Base-by-base conservation (phyloP, 2,329 filamentous ascomycete genomes). In the Lachnellula arida region DNA sequence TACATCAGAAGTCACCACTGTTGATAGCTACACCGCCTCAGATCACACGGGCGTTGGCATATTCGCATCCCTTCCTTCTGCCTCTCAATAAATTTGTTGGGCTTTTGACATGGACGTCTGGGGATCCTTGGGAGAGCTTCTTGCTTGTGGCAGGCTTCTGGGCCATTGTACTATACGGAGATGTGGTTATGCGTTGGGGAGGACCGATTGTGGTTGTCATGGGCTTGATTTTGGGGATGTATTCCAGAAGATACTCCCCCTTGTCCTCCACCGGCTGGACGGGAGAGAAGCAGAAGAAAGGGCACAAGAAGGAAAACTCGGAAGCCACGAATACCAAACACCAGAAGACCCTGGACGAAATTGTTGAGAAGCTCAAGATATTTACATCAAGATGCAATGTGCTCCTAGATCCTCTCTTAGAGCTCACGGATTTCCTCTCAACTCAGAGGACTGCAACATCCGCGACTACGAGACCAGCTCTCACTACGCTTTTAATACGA, bases 71-170 rank as follows among this genome's bases (percentile, higher is more conserved):
- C 0, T 97, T 97, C 70, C 78, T 99, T 7, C 77, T 96, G 7
- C 91, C 92, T 5, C 77, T 97, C 55, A 97, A 97, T 71, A 89
- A 88, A 68, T 73, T 96, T 15, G 87, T 82, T 2, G 94, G 93
- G 0, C 76, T 99, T 59, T 69, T 99, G 60, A 96, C 89, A 75
- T 99, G 94, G 94, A 96, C 91, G 8, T 92, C 88, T 0, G 88
- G 84, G 40, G 94, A 99, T 70, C 86, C 92, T 0, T 99, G 93
- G 93, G 91, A 97, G 77, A 97, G 92, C 77, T 99, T 97, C 69
- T 77, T 99, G 59, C 72, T 99, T 34, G 80, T 99, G 3, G 86
- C 86, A 17, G 80, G 76, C 34, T 99, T 96, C 70, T 99, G 94
- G 94, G 88, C 85, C 3, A 74, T 86, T 11, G 87, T 90, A 14